A percentile compares a stretch with the other conserved stretches of the same genome.
Evolutionary conservation across 352 stramenopile species (phyloP).

Genomic region (Phytophthora citrophthora): DNA sequence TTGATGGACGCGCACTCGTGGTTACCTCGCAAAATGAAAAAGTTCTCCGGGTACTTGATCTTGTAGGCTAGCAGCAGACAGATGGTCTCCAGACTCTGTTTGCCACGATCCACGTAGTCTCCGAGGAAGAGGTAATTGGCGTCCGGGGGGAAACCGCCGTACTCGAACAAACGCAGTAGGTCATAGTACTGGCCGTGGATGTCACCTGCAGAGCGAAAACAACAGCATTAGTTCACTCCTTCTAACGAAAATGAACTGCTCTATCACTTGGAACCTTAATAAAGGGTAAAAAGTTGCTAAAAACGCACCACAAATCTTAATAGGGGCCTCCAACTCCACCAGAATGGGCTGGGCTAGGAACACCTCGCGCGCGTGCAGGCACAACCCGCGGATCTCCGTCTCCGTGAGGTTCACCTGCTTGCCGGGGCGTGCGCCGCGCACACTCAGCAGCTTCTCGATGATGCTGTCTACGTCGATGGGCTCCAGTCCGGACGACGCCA

Average conservation of each 20-base stretch:
- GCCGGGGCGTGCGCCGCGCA: slow-evolving; percentile 86
- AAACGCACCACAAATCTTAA: slow-evolving; percentile 95
- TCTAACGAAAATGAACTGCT: neutral
- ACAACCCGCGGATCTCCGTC: slow-evolving; percentile 98
- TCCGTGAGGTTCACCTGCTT: slow-evolving; percentile 96
- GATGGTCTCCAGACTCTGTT: slow-evolving; percentile 98
- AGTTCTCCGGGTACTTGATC: slow-evolving; percentile 98
- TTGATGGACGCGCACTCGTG: slow-evolving; percentile 99
- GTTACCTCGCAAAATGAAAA: slow-evolving; percentile 98
- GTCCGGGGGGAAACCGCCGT: slow-evolving; percentile 90
- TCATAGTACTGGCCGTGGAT: slow-evolving; percentile 99
- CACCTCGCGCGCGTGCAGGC: slow-evolving; percentile 95
- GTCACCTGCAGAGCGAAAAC: slow-evolving; percentile 75
- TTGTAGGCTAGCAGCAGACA: slow-evolving; percentile 98
- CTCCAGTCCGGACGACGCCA: slow-evolving; percentile 65
- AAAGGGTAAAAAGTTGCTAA: neutral
- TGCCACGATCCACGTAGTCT: slow-evolving; percentile 95
- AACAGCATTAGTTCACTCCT: slow-evolving; percentile 15
- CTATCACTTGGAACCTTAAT: neutral
- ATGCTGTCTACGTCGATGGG: slow-evolving; percentile 87
- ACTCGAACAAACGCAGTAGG: slow-evolving; percentile 97
- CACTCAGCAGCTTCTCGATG: slow-evolving; percentile 92
- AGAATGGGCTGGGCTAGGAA: slow-evolving; percentile 99
- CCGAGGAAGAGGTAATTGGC: slow-evolving; percentile 75
- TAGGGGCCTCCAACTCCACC: slow-evolving; percentile 98